Evolutionary conservation across 441 rosid genomes (phyloP).

Genomic region (Populus hybrid): DNA sequence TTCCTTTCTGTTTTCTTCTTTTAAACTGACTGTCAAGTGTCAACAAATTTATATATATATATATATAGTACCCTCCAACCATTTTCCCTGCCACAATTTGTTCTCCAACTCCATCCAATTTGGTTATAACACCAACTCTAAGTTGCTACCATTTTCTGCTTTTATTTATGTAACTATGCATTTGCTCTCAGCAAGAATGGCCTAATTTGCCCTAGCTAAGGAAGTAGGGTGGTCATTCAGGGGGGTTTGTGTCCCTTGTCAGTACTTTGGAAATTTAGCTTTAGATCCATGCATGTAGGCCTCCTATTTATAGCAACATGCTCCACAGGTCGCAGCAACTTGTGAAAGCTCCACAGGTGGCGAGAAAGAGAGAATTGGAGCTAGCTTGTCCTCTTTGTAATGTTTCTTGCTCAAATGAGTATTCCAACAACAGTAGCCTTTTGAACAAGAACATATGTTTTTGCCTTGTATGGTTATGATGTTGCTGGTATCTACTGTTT

Average conservation of each 20-base stretch:
- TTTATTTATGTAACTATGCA: neutral
- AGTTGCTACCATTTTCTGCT: neutral
- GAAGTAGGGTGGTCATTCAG: neutral
- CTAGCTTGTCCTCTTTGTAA: constrained; percentile 31
- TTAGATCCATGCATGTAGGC: neutral
- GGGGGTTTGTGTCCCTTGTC: neutral
- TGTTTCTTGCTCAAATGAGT: constrained; percentile 99
- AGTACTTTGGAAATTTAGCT: neutral
- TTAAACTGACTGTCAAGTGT: constrained; percentile 23
- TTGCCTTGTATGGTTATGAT: neutral
- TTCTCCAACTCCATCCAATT: neutral
- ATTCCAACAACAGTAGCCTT: constrained; percentile 54
- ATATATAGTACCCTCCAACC: neutral
- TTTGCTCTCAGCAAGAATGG: neutral
- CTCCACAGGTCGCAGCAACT: neutral
- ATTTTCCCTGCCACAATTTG: neutral
- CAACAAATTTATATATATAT: constrained; percentile 8
- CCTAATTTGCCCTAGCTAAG: neutral
- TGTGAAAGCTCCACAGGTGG: neutral
- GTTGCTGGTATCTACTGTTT: constrained; percentile 15
- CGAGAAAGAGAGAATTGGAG: neutral
- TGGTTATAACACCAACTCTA: neutral
- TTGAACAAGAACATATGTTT: neutral
- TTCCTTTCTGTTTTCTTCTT: constrained; percentile 16
- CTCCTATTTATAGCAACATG: constrained; percentile 14